These are phyloP conservation scores for Tetradesmus obliquus DNA, from an alignment of 139 green algal species.

Conservation along the genomic window DNA sequence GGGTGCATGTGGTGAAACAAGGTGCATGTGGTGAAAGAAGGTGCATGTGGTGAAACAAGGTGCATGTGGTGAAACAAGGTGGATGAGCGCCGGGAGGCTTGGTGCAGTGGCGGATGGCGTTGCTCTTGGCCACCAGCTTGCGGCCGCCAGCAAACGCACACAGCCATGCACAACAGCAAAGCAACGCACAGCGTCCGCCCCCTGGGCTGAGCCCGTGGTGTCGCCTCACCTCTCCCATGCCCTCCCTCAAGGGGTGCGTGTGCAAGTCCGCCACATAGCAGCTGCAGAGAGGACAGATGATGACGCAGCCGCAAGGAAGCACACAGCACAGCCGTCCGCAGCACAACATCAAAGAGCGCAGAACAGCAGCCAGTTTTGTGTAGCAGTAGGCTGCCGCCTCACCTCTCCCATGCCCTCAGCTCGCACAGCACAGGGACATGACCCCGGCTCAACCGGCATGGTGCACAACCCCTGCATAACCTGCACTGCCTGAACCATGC, in stretches of 20 bases:
- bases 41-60: too few species aligned
- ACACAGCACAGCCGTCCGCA: too few species aligned
- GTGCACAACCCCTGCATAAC: not conserved
- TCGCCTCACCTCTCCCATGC: conserved; percentile 26
- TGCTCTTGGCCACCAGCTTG: conserved; percentile 71
- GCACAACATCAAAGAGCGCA: too few species aligned
- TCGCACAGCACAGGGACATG: not conserved
- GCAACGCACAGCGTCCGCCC: too few species aligned
- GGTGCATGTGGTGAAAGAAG: too few species aligned
- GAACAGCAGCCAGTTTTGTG: too few species aligned
- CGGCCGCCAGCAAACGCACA: conserved; percentile 76
- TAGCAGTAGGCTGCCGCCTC: too few species aligned
- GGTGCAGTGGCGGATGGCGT: conserved; percentile 52
- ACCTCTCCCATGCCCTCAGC: too few species aligned
- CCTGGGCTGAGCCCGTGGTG: not conserved
- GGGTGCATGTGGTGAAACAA: too few species aligned
- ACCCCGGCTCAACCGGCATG: not conserved
- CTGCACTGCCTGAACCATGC: not conserved
- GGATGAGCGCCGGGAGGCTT: not conserved
- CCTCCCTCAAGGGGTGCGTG: conserved; percentile 67
- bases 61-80: too few species aligned
- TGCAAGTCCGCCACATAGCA: conserved; percentile 47
- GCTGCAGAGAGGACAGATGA: not conserved
- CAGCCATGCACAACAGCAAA: too few species aligned
- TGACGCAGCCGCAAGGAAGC: too few species aligned